Percentiles rank a stretch among this genome's conserved stretches.
phyloP scores from a whole-genome alignment of 2,329 filamentous ascomycete genomes.

The Fusarium odoratissimum region DNA sequence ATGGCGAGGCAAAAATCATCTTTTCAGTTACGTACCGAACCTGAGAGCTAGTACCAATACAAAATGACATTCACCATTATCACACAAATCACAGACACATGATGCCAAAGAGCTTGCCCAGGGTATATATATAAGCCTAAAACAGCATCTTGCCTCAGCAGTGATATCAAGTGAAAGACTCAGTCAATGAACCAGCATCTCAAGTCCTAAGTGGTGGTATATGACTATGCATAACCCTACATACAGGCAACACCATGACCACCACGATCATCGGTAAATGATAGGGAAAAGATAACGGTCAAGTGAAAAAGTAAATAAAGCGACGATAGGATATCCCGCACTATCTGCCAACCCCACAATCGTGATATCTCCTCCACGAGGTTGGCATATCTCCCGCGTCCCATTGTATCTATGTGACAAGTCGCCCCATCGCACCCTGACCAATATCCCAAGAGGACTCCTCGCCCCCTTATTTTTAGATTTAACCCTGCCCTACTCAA shows the following conservation, averaged over 20 bases:
- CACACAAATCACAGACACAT: background rate
- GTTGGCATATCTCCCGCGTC: slow-evolving; percentile 22
- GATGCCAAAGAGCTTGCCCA: background rate
- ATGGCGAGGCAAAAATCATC: no score
- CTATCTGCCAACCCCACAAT: slow-evolving; percentile 34
- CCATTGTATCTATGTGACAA: slow-evolving; percentile 29
- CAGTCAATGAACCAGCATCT: slow-evolving; percentile 14
- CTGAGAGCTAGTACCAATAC: background rate
- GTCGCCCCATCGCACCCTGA: slow-evolving; percentile 32
- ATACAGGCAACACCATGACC: slow-evolving; percentile 43
- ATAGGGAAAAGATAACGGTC: slow-evolving; percentile 41
- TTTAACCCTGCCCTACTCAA: slow-evolving; percentile 11
- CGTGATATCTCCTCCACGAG: slow-evolving; percentile 22
- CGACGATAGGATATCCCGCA: slow-evolving; percentile 45
- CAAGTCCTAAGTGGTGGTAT: slow-evolving; percentile 39
- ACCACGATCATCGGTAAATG: slow-evolving; percentile 36
- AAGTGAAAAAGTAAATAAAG: slow-evolving; percentile 47
- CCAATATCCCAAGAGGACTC: slow-evolving; percentile 39
- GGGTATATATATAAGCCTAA: background rate
- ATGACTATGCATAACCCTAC: slow-evolving; percentile 49
- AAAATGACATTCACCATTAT: background rate
- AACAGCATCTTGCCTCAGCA: background rate
- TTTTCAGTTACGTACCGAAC: no score
- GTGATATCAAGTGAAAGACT: background rate
- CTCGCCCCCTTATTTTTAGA: slow-evolving; percentile 38